Conservation (phyloP, 225 moss, liverwort and hornwort species). For the Marchantia paleacea region DNA sequence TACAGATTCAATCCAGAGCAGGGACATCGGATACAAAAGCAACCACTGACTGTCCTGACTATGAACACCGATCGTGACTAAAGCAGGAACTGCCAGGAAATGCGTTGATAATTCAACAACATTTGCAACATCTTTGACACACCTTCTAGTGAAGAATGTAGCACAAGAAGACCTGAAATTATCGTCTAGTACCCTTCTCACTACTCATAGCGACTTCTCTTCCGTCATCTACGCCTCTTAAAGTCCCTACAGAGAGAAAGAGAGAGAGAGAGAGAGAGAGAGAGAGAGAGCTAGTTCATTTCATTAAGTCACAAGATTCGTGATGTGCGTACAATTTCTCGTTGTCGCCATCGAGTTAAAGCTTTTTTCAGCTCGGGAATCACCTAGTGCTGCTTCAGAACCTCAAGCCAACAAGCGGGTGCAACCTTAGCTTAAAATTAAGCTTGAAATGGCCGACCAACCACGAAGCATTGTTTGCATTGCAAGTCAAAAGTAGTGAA, state of each 20-base stretch:
- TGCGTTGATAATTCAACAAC: background rate
- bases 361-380: background rate
- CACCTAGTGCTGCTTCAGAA: background rate
- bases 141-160: background rate
- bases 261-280: background rate
- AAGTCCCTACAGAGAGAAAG: no score
- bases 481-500: background rate
- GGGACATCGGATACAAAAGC: background rate
- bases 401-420: background rate
- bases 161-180: background rate
- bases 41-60: background rate
- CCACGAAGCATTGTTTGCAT: no score
- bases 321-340: background rate
- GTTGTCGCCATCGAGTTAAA: no score
- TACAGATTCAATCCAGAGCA: background rate
- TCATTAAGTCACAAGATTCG: background rate
- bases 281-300: background rate
- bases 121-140: background rate
- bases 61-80: background rate
- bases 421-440: background rate
- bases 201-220: background rate
- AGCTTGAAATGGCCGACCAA: background rate
- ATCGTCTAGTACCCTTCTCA: background rate
- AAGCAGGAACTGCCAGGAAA: background rate
- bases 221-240: no score